Percentiles rank a stretch among this genome's conserved stretches.
Evolutionary conservation across 768 basidiomycete species (phyloP).

Genomic region (Tylopilus sp.): DNA sequence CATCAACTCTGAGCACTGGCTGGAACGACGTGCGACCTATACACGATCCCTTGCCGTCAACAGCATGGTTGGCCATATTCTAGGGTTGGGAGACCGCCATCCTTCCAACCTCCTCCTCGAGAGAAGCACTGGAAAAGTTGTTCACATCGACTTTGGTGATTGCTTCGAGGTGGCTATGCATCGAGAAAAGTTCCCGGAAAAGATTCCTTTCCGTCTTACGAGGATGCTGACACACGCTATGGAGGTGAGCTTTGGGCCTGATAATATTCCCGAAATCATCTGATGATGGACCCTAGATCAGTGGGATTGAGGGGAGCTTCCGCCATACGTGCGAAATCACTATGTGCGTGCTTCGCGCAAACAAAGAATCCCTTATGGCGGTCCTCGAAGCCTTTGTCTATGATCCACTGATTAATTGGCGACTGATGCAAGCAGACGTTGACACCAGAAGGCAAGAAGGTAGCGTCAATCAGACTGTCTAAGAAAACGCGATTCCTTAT

Average conservation of each 20-base stretch:
- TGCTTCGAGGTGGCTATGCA: constrained; percentile 99
- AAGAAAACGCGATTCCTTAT: constrained; percentile 2
- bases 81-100: constrained; percentile 96
- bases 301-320: constrained; percentile 97
- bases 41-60: constrained; percentile 94
- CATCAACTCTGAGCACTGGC: constrained; percentile 93
- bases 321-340: constrained; percentile 93
- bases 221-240: constrained; percentile 99
- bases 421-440: constrained; percentile 81
- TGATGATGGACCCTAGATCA: constrained; percentile 60
- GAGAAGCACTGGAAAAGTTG: constrained; percentile 88
- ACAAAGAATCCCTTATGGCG: constrained; percentile 99
- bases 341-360: constrained; percentile 95
- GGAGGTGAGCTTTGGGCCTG: constrained; percentile 60
- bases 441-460: constrained; percentile 71
- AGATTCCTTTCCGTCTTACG: constrained; percentile 96
- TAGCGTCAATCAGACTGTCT: constrained; percentile 22
- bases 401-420: constrained; percentile 97
- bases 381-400: constrained; percentile 98
- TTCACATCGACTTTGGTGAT: constrained; percentile 97
- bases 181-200: constrained; percentile 98
- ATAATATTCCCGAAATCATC: neutral
- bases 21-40: constrained; percentile 93
- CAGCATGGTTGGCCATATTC: constrained; percentile 98
- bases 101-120: constrained; percentile 93